A percentile compares a stretch with the other conserved stretches of the same genome.
These are phyloP conservation scores for Periconia sp. DNA, from an alignment of 2,329 filamentous ascomycete species.

Conservation along the genomic window DNA sequence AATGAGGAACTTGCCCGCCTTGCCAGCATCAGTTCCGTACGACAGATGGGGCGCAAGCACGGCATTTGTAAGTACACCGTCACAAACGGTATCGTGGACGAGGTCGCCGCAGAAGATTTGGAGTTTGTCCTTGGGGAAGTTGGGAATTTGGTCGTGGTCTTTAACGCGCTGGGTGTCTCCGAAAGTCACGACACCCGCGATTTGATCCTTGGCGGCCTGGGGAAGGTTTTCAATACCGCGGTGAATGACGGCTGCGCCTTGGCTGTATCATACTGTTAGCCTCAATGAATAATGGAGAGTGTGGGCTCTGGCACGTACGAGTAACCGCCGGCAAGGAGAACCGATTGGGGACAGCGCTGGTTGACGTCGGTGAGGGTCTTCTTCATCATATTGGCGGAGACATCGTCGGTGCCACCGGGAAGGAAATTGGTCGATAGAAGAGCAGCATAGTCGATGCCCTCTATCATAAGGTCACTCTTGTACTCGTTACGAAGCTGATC, in stretches of 20 bases:
- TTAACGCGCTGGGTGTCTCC: slow-evolving; percentile 44
- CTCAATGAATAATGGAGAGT: background rate
- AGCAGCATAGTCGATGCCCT: slow-evolving; percentile 11
- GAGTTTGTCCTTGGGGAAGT: slow-evolving; percentile 40
- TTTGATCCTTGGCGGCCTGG: slow-evolving; percentile 14
- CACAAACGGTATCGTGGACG: slow-evolving; percentile 52
- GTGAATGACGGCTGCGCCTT: slow-evolving; percentile 22
- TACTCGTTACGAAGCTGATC: slow-evolving; percentile 5
- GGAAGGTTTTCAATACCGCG: slow-evolving; percentile 15
- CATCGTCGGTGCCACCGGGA: slow-evolving; percentile 1
- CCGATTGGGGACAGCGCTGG: slow-evolving; percentile 13
- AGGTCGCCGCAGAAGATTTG: slow-evolving; percentile 47
- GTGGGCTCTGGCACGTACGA: slow-evolving; percentile 1
- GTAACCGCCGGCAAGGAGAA: slow-evolving; percentile 10
- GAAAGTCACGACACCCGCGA: slow-evolving; percentile 41
- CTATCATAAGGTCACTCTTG: slow-evolving; percentile 2
- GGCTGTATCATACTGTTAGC: slow-evolving; percentile 1
- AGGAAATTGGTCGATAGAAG: slow-evolving; percentile 9
- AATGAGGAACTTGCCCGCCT: slow-evolving; percentile 7
- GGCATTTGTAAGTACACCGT: slow-evolving; percentile 36
- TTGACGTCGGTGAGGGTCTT: slow-evolving; percentile 1
- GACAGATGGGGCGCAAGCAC: slow-evolving; percentile 9
- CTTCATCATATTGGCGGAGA: background rate
- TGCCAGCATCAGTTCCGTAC: slow-evolving; percentile 6
- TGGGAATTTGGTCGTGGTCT: slow-evolving; percentile 33